Conservation (phyloP, 2,329 filamentous ascomycete species). For the Chrysoporthe cubensis region DNA sequence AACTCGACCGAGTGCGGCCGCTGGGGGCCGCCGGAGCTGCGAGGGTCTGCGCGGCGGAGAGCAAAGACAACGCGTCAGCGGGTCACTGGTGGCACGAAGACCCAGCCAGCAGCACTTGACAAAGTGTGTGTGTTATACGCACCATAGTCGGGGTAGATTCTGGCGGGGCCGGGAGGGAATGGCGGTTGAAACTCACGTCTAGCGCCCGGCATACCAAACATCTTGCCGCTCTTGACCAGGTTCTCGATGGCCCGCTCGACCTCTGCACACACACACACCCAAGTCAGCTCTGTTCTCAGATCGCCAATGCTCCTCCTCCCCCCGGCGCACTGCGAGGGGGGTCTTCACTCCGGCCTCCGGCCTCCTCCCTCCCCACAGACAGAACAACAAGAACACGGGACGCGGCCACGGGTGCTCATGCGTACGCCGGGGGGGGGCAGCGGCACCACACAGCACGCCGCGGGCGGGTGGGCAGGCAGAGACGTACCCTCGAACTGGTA, state of each 20-base stretch:
- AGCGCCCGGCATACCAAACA: conserved; percentile 52
- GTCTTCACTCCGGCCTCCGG: no score
- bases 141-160: conserved; percentile 63
- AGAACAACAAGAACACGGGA: not conserved
- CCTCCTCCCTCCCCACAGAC: no score
- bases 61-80: conserved; percentile 13
- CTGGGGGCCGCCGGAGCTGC: conserved; percentile 26
- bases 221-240: conserved; percentile 94
- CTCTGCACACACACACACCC: conserved; percentile 58
- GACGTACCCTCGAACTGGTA: conserved; percentile 44
- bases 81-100: conserved; percentile 34
- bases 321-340: no score
- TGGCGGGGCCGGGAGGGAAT: conserved; percentile 57
- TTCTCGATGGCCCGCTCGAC: conserved; percentile 96
- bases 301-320: not conserved
- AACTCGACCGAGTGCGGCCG: conserved; percentile 27
- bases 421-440: no score
- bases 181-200: conserved; percentile 82
- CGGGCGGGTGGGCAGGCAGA: not conserved
- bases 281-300: conserved; percentile 34
- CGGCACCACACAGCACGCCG: no score
- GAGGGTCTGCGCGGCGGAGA: conserved; percentile 26
- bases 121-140: conserved; percentile 40
- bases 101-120: conserved; percentile 34
- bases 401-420: not conserved